These are phyloP conservation scores for Eimeria maxima DNA, from an alignment of 169 alveolate genomes.

Conservation along the genomic window DNA sequence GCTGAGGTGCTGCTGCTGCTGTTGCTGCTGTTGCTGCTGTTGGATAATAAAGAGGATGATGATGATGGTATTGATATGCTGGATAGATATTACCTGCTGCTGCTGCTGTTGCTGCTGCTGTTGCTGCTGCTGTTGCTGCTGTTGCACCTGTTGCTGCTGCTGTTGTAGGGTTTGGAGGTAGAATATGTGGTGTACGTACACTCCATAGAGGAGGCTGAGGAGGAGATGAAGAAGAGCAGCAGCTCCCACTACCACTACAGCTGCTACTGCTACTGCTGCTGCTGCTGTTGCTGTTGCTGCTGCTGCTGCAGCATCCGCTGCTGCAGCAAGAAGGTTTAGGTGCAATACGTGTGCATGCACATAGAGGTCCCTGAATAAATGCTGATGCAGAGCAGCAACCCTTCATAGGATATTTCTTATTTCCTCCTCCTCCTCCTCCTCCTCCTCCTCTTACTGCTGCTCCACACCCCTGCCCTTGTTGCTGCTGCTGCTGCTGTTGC, in stretches of 20 bases:
- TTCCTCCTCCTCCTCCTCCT: too few relatives aligned
- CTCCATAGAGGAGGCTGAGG: not conserved
- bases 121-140: not conserved
- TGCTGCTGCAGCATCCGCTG: not conserved
- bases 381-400: not conserved
- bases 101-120: not conserved
- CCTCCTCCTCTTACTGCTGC: too few relatives aligned
- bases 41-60: not conserved
- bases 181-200: not conserved
- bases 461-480: not conserved
- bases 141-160: too few relatives aligned
- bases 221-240: too few relatives aligned
- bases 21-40: too few relatives aligned
- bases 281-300: too few relatives aligned
- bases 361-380: conserved; percentile 11
- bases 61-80: not conserved
- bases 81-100: not conserved
- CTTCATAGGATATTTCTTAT: not conserved
- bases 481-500: conserved; percentile 41
- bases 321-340: conserved; percentile 2
- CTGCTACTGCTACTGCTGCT: too few relatives aligned
- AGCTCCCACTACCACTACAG: too few relatives aligned
- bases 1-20: not conserved
- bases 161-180: not conserved
- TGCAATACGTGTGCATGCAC: not conserved